Evolutionary conservation across 1,284 basidiomycete genomes (phyloP), one percentile per base, ranked within the genome.

Genomic region (Chiua sp.): DNA sequence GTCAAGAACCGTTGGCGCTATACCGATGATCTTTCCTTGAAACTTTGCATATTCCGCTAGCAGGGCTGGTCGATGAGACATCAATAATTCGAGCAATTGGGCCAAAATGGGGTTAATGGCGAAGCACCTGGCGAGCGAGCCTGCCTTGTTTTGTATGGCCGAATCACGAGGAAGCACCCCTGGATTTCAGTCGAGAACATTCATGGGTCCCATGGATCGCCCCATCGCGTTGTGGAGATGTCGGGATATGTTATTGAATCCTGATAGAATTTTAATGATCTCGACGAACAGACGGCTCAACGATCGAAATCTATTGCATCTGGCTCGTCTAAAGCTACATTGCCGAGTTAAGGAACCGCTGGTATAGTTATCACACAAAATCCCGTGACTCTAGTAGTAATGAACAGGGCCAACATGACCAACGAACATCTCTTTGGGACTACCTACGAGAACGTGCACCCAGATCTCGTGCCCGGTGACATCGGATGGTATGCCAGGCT

Each of bases 381-480:
- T 51, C 39, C 93, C 85, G 79, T 89, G 82, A 73, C 91, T 89
- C 84, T 96, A 93, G 80, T 96, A 98, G 78, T 92, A 96, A 79
- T 97, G 91, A 75, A 98, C 96, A 63, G 98, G 82, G 47, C 95
- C 94, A 10, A 56, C 56, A 55, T 60, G 42, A 44, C 59, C 35
- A 57, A 44, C 68, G 20, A 74, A 60, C 26, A 53, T 50, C 35
- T 2, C 6, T 13, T 48, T 16, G 6, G 28, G 28, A 6, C 13
- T 16, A 33, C 30, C 11, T 47, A 5, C 26, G 22, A 18, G n/a
- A 32, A 59, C 18, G 83, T 92, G 66, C 68, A 95, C 93, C 67
- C 94, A 97, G 67, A 88, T 91, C 75, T 99, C 98, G 72, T 98
- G 98, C 11, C 92, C 92, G 60, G 82, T 85, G 61, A 98, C 95